A percentile compares a stretch with the other conserved stretches of the same genome.
Conservation (phyloP, 2,329 filamentous ascomycete species). For the Fusarium sp. region DNA sequence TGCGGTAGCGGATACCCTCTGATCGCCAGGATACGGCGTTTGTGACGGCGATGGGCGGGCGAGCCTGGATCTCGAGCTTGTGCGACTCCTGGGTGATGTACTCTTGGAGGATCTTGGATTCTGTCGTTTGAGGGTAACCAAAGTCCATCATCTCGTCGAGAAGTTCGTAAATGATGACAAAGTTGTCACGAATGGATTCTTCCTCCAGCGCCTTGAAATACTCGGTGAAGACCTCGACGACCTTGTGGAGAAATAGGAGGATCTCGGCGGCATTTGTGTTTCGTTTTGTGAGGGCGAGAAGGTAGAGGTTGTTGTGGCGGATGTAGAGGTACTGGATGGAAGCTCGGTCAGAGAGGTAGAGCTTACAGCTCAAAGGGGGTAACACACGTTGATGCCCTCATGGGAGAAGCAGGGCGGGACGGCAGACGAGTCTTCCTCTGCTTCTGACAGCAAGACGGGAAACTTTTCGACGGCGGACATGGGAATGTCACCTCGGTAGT, state of each 20-base stretch:
- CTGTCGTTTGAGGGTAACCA: constrained; percentile 98
- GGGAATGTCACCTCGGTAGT: constrained; percentile 98
- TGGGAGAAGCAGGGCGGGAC: constrained; percentile 98
- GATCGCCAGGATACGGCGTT: constrained; percentile 99
- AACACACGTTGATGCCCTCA: constrained; percentile 94
- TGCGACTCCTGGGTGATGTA: constrained; percentile 99
- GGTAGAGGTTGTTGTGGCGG: constrained; percentile 98
- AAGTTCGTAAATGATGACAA: constrained; percentile 98
- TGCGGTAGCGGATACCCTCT: constrained; percentile 97
- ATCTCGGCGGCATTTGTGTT: constrained; percentile 99
- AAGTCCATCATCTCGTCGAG: constrained; percentile 99
- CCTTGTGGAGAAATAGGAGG: constrained; percentile 96
- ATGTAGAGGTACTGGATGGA: constrained; percentile 91
- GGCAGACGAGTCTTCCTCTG: constrained; percentile 98
- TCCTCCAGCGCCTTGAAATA: constrained; percentile 99
- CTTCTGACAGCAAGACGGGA: constrained; percentile 94
- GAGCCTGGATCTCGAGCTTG: constrained; percentile 96
- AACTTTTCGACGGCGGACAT: constrained; percentile 99
- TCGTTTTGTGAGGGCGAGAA: constrained; percentile 96
- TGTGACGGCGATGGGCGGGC: constrained; percentile 96
- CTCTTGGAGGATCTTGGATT: constrained; percentile 98
- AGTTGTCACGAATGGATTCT: constrained; percentile 99
- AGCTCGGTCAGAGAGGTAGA: constrained; percentile 39
- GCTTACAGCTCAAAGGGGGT: constrained; percentile 3
- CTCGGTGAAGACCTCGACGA: constrained; percentile 99